phyloP scores from a whole-genome alignment of 352 stramenopile genomes.

The Phytopythium mirpurense region DNA sequence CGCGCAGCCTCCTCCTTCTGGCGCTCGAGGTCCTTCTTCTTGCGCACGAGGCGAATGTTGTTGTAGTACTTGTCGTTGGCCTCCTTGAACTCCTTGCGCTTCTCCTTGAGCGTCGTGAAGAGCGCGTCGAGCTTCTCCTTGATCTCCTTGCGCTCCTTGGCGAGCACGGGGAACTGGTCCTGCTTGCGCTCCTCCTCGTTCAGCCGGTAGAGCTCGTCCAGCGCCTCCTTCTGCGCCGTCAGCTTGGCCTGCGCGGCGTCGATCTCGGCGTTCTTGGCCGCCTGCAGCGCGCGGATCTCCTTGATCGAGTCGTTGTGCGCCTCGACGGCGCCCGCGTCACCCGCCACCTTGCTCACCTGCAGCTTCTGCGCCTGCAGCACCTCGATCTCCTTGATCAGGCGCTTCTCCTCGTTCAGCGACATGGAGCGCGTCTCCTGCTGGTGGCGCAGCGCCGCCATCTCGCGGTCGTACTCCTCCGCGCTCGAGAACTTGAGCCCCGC shows the following conservation, averaged over 20 bases:
- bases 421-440: slow-evolving; percentile 96
- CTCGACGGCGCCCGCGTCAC: slow-evolving; percentile 82
- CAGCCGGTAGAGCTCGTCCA: slow-evolving; percentile 88
- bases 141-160: slow-evolving; percentile 87
- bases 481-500: slow-evolving; percentile 84
- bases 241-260: slow-evolving; percentile 92
- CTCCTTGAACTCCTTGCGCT: slow-evolving; percentile 88
- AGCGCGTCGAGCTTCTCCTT: slow-evolving; percentile 91
- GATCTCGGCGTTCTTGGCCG: slow-evolving; percentile 94
- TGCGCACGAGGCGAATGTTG: slow-evolving; percentile 82
- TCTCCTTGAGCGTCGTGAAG: slow-evolving; percentile 80
- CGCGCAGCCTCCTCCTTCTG: slow-evolving; percentile 78
- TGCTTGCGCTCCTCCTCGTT: slow-evolving; percentile 88
- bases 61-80: slow-evolving; percentile 94
- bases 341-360: slow-evolving; percentile 75
- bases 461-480: slow-evolving; percentile 88
- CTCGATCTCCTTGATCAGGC: slow-evolving; percentile 97
- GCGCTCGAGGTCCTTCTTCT: slow-evolving; percentile 81
- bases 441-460: slow-evolving; percentile 86
- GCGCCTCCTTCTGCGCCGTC: slow-evolving; percentile 74
- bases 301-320: slow-evolving; percentile 79
- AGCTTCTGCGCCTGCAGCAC: slow-evolving; percentile 87
- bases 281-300: slow-evolving; percentile 60
- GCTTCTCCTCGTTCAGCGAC: slow-evolving; percentile 95
- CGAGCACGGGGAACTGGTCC: slow-evolving; percentile 76